Evolutionary conservation across 1,139 yeast genomes (phyloP).

Genomic region (Suhomyces maxii): DNA sequence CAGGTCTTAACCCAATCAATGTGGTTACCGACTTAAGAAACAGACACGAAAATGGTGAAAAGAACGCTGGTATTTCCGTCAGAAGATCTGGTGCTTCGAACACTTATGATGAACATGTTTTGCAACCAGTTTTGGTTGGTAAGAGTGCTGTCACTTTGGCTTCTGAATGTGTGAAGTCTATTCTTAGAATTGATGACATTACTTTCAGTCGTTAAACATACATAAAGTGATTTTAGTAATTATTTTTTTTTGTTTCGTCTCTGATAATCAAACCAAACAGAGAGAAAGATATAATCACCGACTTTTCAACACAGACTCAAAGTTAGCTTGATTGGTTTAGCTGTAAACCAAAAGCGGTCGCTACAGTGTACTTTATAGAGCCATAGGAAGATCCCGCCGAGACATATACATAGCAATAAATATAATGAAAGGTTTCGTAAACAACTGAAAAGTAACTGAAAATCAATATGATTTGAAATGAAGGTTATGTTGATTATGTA

Average conservation of each 20-base stretch:
- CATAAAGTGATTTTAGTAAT: neutral
- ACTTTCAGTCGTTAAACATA: conserved; percentile 47
- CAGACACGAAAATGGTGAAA: conserved; percentile 88
- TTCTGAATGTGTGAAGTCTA: conserved; percentile 93
- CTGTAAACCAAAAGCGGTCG: neutral
- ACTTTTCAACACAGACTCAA: too few species aligned
- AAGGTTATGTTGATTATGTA: too few species aligned
- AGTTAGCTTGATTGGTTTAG: too few species aligned
- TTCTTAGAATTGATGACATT: conserved; percentile 93
- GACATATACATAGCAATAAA: neutral
- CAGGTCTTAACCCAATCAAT: conserved; percentile 92
- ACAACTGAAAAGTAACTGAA: too few species aligned
- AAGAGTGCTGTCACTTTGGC: conserved; percentile 93
- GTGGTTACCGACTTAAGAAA: conserved; percentile 94
- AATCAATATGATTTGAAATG: too few species aligned
- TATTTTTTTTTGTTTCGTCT: too few species aligned
- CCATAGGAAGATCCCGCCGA: neutral
- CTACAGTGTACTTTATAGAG: neutral
- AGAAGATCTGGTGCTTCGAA: conserved; percentile 92
- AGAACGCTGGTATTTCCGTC: conserved; percentile 93
- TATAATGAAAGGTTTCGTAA: too few species aligned
- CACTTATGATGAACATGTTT: conserved; percentile 88
- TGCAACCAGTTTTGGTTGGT: conserved; percentile 94
- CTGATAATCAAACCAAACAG: too few species aligned
- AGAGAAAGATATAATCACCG: too few species aligned